Percentiles rank a stretch among this genome's conserved stretches.
Conservation (phyloP, 2,329 filamentous ascomycete genomes). For the Venturia effusa region DNA sequence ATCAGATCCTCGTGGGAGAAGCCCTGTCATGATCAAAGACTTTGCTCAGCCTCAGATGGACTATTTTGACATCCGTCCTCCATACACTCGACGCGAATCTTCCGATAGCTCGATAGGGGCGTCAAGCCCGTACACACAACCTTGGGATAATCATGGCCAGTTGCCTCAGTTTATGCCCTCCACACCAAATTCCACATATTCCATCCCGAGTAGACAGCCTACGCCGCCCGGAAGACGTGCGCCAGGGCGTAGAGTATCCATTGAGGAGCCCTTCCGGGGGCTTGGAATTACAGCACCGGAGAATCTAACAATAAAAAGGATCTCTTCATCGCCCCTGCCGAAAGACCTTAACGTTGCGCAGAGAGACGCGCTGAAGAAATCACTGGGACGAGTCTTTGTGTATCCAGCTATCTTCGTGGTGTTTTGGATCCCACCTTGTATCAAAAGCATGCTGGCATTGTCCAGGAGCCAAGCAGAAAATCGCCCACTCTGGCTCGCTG, state of each 20-base stretch:
- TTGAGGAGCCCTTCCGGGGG: background rate
- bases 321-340: background rate
- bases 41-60: background rate
- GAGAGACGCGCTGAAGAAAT: constrained; percentile 42
- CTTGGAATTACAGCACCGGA: background rate
- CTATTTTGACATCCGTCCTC: background rate
- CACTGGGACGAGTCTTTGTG: constrained; percentile 62
- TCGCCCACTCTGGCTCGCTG: constrained; percentile 46
- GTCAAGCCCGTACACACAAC: background rate
- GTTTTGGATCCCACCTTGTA: constrained; percentile 63
- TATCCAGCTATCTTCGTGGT: constrained; percentile 64
- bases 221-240: background rate
- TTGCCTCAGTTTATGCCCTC: background rate
- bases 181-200: background rate
- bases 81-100: background rate
- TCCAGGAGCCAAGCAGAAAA: constrained; percentile 37
- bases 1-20: background rate
- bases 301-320: background rate
- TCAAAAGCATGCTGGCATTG: constrained; percentile 52
- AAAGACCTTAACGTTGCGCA: background rate
- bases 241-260: background rate
- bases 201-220: background rate
- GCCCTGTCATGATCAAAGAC: background rate
- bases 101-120: background rate
- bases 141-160: background rate